phyloP scores from a whole-genome alignment of 371 early-diverging fungal species.

The Mucor circinelloides region DNA sequence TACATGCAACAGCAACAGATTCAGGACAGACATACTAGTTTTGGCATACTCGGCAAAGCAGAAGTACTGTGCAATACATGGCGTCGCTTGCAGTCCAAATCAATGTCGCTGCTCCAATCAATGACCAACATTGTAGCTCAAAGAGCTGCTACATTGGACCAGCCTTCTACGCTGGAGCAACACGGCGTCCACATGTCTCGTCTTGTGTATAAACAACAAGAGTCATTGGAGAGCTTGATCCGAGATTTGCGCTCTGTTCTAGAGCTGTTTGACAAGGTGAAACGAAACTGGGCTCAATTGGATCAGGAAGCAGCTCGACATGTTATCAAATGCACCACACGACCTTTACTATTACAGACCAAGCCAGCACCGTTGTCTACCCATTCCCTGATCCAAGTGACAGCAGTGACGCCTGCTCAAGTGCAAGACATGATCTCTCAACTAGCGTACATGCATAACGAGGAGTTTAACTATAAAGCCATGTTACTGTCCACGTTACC shows the following conservation, averaged over 20 bases:
- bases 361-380: slow-evolving; percentile 21
- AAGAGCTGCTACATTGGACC: slow-evolving; percentile 16
- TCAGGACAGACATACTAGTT: slow-evolving; percentile 13
- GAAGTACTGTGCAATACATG: slow-evolving; percentile 18
- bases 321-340: background rate
- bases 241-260: background rate
- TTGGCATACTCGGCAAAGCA: slow-evolving; percentile 10
- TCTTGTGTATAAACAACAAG: slow-evolving; percentile 28
- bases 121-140: slow-evolving; percentile 24
- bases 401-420: slow-evolving; percentile 18
- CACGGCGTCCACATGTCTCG: slow-evolving; percentile 5
- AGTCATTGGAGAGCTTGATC: slow-evolving; percentile 8
- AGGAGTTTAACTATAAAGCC: slow-evolving; percentile 23
- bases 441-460: slow-evolving; percentile 13
- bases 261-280: slow-evolving; percentile 6
- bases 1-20: slow-evolving; percentile 26
- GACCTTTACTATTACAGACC: background rate
- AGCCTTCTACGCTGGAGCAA: background rate
- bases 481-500: slow-evolving; percentile 8
- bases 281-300: slow-evolving; percentile 7
- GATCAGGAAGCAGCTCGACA: slow-evolving; percentile 15
- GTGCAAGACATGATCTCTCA: slow-evolving; percentile 14
- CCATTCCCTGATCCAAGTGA: slow-evolving; percentile 22
- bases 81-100: slow-evolving; percentile 9
- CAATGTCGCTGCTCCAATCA: slow-evolving; percentile 4